Conservation (phyloP, 768 basidiomycete genomes). For the Amanita phalloides region DNA sequence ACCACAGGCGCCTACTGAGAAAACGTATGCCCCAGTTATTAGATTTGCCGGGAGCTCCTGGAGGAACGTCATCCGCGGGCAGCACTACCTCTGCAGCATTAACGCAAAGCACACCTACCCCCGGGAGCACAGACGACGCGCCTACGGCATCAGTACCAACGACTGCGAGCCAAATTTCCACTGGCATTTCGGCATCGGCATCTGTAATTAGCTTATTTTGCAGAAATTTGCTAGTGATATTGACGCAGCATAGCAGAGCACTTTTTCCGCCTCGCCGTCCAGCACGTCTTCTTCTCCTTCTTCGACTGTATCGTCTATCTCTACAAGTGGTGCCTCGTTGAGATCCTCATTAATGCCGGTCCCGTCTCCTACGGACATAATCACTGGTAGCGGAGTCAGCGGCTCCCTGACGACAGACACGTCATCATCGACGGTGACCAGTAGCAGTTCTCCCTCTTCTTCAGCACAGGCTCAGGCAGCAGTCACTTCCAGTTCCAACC, state of each 20-base stretch:
- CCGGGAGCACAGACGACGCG: conserved; percentile 3
- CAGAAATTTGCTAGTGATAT: background rate
- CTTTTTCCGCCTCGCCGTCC: conserved; percentile 3
- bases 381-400: conserved; percentile 7
- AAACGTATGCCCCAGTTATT: conserved; percentile 37
- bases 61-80: background rate
- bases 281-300: conserved; percentile 7
- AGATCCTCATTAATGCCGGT: conserved; percentile 3
- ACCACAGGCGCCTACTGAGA: conserved; percentile 56
- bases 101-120: conserved; percentile 4
- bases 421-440: conserved; percentile 17
- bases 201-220: background rate
- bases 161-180: background rate
- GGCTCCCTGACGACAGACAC: conserved; percentile 8
- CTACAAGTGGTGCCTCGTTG: conserved; percentile 11
- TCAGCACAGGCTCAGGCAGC: conserved; percentile 15
- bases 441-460: conserved; percentile 18
- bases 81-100: conserved; percentile 3
- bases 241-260: background rate
- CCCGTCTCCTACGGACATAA: conserved; percentile 8
- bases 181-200: background rate
- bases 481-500: conserved; percentile 14
- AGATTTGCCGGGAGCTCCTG: background rate
- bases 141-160: conserved; percentile 6
- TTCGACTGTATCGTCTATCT: conserved; percentile 6